phyloP scores from a whole-genome alignment of 2,329 filamentous ascomycete species.

The Rhexocercosporidium sp. region DNA sequence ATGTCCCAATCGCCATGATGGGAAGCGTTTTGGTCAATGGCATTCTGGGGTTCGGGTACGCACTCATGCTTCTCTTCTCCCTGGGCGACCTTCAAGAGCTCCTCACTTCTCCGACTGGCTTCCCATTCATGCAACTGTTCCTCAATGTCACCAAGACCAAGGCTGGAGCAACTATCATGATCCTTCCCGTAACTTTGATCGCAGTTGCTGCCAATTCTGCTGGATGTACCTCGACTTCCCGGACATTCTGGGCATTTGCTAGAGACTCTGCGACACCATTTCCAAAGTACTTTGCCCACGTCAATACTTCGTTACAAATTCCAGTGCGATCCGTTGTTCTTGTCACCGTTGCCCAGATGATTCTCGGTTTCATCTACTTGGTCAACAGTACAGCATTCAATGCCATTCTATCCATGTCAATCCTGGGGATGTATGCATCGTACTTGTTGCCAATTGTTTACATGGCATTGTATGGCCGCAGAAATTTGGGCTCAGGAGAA shows the following conservation, averaged over 20 bases:
- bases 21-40: constrained; percentile 52
- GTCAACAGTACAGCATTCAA: constrained; percentile 53
- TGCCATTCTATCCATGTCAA: constrained; percentile 51
- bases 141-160: constrained; percentile 48
- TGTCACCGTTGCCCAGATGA: constrained; percentile 49
- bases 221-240: constrained; percentile 49
- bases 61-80: constrained; percentile 50
- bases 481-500: constrained; percentile 31
- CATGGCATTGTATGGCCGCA: constrained; percentile 47
- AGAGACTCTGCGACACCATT: constrained; percentile 47
- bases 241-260: constrained; percentile 53
- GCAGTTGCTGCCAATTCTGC: constrained; percentile 54
- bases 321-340: constrained; percentile 47
- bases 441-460: constrained; percentile 48
- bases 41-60: constrained; percentile 50
- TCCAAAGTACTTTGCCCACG: constrained; percentile 47
- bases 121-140: constrained; percentile 53
- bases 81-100: constrained; percentile 47
- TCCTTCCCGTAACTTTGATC: constrained; percentile 49
- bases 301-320: constrained; percentile 42
- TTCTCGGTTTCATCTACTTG: constrained; percentile 53
- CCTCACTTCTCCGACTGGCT: constrained; percentile 48
- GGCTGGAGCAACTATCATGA: constrained; percentile 48
- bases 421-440: constrained; percentile 51
- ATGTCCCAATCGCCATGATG: constrained; percentile 50